Conservation (phyloP, 352 stramenopile genomes). For the Phytophthora pini region DNA sequence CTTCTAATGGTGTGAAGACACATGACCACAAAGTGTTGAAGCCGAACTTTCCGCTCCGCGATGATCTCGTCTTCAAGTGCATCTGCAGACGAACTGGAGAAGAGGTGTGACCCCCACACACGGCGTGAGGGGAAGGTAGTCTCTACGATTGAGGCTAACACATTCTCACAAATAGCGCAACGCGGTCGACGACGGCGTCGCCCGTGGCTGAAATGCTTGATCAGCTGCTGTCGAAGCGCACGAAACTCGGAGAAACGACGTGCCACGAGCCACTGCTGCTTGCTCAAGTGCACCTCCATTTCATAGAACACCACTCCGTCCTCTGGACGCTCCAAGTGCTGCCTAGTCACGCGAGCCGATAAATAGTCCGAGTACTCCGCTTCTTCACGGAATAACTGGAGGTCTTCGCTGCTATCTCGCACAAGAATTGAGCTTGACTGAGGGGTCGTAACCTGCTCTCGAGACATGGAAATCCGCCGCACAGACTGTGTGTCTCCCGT, state of each 20-base stretch:
- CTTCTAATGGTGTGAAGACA: conserved; percentile 64
- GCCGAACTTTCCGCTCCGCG: conserved; percentile 53
- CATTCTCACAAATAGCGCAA: conserved; percentile 71
- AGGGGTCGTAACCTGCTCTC: conserved; percentile 9
- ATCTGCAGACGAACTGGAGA: conserved; percentile 25
- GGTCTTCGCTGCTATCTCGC: conserved; percentile 43
- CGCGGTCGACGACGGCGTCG: conserved; percentile 29
- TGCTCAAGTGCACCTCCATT: conserved; percentile 70
- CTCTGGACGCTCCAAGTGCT: conserved; percentile 48
- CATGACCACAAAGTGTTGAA: conserved; percentile 61
- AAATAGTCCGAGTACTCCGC: conserved; percentile 87
- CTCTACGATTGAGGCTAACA: conserved; percentile 62
- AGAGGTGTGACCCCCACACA: conserved; percentile 42
- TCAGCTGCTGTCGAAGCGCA: conserved; percentile 55
- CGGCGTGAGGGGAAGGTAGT: conserved; percentile 56
- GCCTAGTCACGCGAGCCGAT: conserved; percentile 45
- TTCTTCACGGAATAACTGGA: conserved; percentile 71
- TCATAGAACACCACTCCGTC: conserved; percentile 74
- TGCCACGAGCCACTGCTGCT: conserved; percentile 61
- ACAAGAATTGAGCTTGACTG: conserved; percentile 43
- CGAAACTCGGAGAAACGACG: conserved; percentile 84
- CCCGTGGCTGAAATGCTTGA: conserved; percentile 62
- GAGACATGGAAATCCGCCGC: conserved; percentile 4
- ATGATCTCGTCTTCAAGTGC: conserved; percentile 41
- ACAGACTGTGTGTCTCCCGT: neutral